phyloP scores from a whole-genome alignment of 192 early-diverging fungal species.

The Chytriomyces hyalinus region DNA sequence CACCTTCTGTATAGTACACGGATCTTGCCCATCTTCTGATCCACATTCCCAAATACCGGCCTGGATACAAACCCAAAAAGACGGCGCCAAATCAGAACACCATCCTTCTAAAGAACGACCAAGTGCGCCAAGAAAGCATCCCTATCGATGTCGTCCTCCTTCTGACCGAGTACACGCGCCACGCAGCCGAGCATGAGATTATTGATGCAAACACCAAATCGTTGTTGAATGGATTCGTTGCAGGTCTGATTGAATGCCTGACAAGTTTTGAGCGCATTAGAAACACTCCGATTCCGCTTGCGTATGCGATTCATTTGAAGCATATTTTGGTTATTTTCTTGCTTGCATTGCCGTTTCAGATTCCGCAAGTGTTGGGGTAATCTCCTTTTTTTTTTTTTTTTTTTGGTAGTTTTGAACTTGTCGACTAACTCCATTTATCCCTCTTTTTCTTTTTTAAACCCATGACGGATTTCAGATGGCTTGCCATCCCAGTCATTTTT shows the following conservation, averaged over 20 bases:
- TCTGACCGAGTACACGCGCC: neutral
- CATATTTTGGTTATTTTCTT: conserved; percentile 76
- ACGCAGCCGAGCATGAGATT: conserved; percentile 24
- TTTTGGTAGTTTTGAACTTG: neutral
- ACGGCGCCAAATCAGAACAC: neutral
- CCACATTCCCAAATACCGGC: conserved; percentile 65
- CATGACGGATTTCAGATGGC: conserved; percentile 27
- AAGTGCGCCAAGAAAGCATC: conserved; percentile 26
- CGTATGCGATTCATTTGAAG: conserved; percentile 85
- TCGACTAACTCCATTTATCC: neutral
- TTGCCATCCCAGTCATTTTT: conserved; percentile 71
- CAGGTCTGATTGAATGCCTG: conserved; percentile 38
- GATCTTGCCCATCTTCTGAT: conserved; percentile 72
- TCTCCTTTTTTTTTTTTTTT: too few species aligned
- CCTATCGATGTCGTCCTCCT: conserved; percentile 47
- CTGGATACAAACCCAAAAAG: conserved; percentile 37
- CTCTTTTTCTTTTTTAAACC: neutral
- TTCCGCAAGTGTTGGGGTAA: conserved; percentile 49
- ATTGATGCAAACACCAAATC: conserved; percentile 32
- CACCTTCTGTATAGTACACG: conserved; percentile 52
- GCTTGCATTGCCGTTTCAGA: conserved; percentile 79
- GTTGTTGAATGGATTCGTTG: conserved; percentile 21
- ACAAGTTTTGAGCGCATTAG: conserved; percentile 81
- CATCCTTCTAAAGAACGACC: neutral
- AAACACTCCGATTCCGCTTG: conserved; percentile 82